Evolutionary conservation across 129 eudicot genomes (phyloP), one percentile per base, ranked within the genome.

Genomic region (Apium graveolens): DNA sequence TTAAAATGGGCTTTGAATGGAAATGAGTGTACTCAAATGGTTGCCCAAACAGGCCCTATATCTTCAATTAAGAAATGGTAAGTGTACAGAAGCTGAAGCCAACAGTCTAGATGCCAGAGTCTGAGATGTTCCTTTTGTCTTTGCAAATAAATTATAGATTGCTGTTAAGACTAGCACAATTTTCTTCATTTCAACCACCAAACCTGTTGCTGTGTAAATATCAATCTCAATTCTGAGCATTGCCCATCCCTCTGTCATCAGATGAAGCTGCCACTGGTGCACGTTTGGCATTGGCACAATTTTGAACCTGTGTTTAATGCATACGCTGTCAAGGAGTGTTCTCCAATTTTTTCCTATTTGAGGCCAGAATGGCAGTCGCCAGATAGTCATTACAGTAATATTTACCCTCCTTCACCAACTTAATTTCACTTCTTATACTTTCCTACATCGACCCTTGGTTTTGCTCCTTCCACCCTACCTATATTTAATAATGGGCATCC

Each of bases 241-340:
- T 60, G 17, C 68, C 68, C 68, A 60, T 60, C 68, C 68, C 68
- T 60, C 34, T 60, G 68, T n/a, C 68, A 26, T 26, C 32, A 60
- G 68, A n/a, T 60, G 68, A 60, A 60, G 68, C 68, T 60, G 68
- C 32, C 68, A 55, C 65, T 7, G 65, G 13, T 55, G 65, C 65
- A 60, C 32, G 27, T 9, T 60, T 60, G 68, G 68, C 68, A 60
- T 60, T 60, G 68, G 68, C 68, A 60, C 26, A 34, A 27, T n/a
- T 10, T 53, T 8, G 6, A 10, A 57, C 1, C 65, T 24, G 31
- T 60, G 32, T 60, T 60, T 0, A 60, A 60, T 60, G 2, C 26
- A 26, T 60, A 34, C 68, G n/a, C 17, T 60, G 68, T 60, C 68
- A n/a, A 60, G 21, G 68, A n/a, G 68, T 60, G 68, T n/a, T 12